Evolutionary conservation across 2,329 filamentous ascomycete species (phyloP), one percentile per base, ranked within the genome.

Genomic region (Hysterium pulicare): DNA sequence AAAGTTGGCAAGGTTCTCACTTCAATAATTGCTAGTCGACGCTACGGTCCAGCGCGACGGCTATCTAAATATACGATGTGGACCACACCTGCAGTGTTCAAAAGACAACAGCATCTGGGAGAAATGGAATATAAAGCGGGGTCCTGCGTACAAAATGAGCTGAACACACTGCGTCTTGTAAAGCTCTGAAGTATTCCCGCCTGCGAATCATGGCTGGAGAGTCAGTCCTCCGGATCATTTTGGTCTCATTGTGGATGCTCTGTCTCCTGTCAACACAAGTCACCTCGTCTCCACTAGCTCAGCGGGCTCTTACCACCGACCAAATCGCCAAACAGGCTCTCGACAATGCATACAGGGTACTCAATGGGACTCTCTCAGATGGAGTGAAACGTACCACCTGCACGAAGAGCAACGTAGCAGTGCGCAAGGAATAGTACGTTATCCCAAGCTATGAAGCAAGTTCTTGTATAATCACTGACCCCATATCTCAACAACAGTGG

Each of bases 401-500:
- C 48, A 71, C 57, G 19, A 53, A 69, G 33, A 46, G 62, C 13
- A 74, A 65, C 38, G 64, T 67, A 7, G 58, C 58, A 9, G 53
- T 73, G 3, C 60, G 73, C 20, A 65, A 64, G 46, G 72, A 76
- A 60, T 76, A 71, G 73, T 70, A 45, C 33, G 53, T 45, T 4
- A 26, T 31, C 5, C 11, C n/a, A 34, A 15, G 32, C 7, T 15
- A 9, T n/a, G n/a, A n/a, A n/a, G n/a, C n/a, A n/a, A n/a, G n/a
- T n/a, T n/a, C n/a, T n/a, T n/a, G n/a, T n/a, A n/a, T n/a, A n/a
- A n/a, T n/a, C n/a, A n/a, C n/a, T n/a, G n/a, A n/a, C n/a, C n/a
- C n/a, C n/a, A n/a, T n/a, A n/a, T 13, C 20, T 23, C 9, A 4
- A 2, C 10, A 4, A 21, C 17, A 63, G 58, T 49, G 54, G 56